Base-by-base conservation (phyloP, 805 yeast genomes). In the Candida coquimbonensis region DNA sequence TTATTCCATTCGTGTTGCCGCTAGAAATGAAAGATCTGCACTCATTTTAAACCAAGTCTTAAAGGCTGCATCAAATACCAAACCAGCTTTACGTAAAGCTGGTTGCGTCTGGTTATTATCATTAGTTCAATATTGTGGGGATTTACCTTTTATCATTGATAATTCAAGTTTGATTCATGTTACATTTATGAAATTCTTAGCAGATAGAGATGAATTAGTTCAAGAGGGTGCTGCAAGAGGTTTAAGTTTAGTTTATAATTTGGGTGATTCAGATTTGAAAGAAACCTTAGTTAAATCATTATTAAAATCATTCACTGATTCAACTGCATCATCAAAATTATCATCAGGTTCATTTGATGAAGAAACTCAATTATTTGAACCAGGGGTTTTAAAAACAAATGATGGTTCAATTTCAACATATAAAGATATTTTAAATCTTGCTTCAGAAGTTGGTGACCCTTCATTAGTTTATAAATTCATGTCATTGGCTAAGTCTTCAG, bases 401-500 rank as follows among this genome's bases (percentile, higher is more conserved):
- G 93, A 86, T 50, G 89, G 91, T 1, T 85, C 96, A 0, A 80
- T 91, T 4, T 85, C 95, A 0, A 90, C 98, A 0, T 91, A 91
- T 61, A 87, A 84, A 56, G 99, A 91, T 63, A 87, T 91, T 29
- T 70, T 91, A 54, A 86, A 72, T 55, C 69, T 91, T 42, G 97
- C 99, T 0, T 80, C 93, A 1, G 99, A 91, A 59, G 95, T 89
- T 9, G 98, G 98, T 27, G 96, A 91, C 63, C 96, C 98, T 13
- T 78, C 93, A 53, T 74, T 91, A 52, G 96, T 91, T 5, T 91
- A 91, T 65, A 87, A 88, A 59, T 91, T 91, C 61, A 88, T 91
- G 96, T 81, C 96, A 0, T 67, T 91, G 46, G 95, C 97, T 0
- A 83, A 87, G 51, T 83, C 82, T 43, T 87, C 96, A 0, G 81